phyloP scores from a whole-genome alignment of 495 filamentous ascomycete genomes.

The Hypoxylon trugodes region DNA sequence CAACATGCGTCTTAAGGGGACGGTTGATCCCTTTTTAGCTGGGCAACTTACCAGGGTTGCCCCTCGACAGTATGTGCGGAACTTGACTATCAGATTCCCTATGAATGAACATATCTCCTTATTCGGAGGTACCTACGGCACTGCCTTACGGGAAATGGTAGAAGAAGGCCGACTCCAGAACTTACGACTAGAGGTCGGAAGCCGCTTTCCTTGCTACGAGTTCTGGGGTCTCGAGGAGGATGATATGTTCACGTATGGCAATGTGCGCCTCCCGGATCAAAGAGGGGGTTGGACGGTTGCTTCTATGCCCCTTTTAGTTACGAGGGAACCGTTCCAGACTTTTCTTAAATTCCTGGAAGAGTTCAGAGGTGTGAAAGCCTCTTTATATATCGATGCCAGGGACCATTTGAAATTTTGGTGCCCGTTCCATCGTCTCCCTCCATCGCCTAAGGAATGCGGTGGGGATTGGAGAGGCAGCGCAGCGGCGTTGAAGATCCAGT shows the following conservation, averaged over 20 bases:
- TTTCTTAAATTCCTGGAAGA: constrained; percentile 29
- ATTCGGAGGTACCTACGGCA: constrained; percentile 26
- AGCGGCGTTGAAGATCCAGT: constrained; percentile 10
- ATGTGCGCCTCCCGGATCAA: constrained; percentile 2
- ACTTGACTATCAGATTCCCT: constrained; percentile 28
- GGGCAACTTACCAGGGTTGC: constrained; percentile 23
- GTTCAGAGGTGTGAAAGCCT: constrained; percentile 14
- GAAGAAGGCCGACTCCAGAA: constrained; percentile 31
- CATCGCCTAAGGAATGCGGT: constrained; percentile 4
- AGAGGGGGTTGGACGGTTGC: constrained; percentile 7
- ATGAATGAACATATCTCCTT: constrained; percentile 25
- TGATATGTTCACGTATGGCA: constrained; percentile 7
- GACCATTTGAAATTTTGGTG: constrained; percentile 30
- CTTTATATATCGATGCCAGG: constrained; percentile 19
- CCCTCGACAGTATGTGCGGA: constrained; percentile 31
- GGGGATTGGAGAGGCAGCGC: constrained; percentile 14
- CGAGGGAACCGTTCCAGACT: constrained; percentile 22
- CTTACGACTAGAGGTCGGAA: constrained; percentile 31
- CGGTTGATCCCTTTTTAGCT: constrained; percentile 24
- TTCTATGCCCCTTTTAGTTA: constrained; percentile 12
- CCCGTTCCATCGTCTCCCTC: constrained; percentile 16
- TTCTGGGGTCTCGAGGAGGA: constrained; percentile 32
- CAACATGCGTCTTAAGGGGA: constrained; percentile 17
- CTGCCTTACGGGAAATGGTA: constrained; percentile 29
- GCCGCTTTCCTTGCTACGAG: constrained; percentile 24